Conservation (phyloP, 805 yeast species). For the Wickerhamomyces kurtzmanii region DNA sequence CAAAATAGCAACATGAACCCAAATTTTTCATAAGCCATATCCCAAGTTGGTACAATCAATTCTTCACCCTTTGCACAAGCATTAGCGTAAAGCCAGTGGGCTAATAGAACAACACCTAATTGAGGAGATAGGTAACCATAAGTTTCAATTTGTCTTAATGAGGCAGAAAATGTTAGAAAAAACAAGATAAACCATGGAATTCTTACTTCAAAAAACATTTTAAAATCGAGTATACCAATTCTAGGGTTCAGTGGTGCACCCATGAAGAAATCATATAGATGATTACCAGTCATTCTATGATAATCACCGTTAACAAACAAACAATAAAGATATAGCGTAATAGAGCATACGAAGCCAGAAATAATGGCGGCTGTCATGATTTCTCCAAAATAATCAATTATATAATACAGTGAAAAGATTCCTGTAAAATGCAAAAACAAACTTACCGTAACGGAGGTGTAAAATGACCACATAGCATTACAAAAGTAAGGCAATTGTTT, state of each 20-base stretch:
- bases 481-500: constrained; percentile 87
- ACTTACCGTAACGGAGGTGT: constrained; percentile 50
- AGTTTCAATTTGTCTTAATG: constrained; percentile 67
- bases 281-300: constrained; percentile 87
- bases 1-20: constrained; percentile 99
- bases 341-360: constrained; percentile 62
- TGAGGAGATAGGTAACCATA: constrained; percentile 79
- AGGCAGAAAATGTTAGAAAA: constrained; percentile 66
- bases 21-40: constrained; percentile 97
- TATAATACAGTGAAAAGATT: constrained; percentile 60
- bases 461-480: constrained; percentile 83
- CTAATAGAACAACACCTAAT: constrained; percentile 61
- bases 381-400: constrained; percentile 79
- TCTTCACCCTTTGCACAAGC: constrained; percentile 98
- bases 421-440: constrained; percentile 64
- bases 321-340: constrained; percentile 62
- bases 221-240: constrained; percentile 83
- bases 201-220: constrained; percentile 96
- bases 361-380: constrained; percentile 88
- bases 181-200: constrained; percentile 92
- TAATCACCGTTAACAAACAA: constrained; percentile 60
- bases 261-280: constrained; percentile 86
- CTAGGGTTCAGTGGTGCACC: constrained; percentile 98
- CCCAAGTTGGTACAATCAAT: constrained; percentile 96
- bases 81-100: constrained; percentile 92